Evolutionary conservation across 495 filamentous ascomycete genomes (phyloP).

Genomic region (Jackrogersella minutella): DNA sequence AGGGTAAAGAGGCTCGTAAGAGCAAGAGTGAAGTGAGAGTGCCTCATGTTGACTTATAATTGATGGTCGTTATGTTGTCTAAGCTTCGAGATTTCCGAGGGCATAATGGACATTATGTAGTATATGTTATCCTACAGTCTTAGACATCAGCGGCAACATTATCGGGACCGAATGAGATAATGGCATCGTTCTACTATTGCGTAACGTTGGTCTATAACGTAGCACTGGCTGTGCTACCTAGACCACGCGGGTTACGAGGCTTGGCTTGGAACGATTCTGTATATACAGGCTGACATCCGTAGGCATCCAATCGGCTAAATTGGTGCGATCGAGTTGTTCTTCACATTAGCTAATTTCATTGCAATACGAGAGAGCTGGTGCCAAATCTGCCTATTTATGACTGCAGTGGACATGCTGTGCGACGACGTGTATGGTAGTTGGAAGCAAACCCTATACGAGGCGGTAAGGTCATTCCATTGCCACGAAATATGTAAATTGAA

Average conservation of each 20-base stretch:
- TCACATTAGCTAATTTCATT: neutral
- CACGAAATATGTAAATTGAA: neutral
- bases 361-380: constrained; percentile 9
- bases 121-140: neutral
- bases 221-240: constrained; percentile 18
- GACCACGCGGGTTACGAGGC: constrained; percentile 1
- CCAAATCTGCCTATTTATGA: constrained; percentile 9
- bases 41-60: constrained; percentile 9
- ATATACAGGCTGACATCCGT: neutral
- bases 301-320: constrained; percentile 25
- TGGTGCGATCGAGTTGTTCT: constrained; percentile 4
- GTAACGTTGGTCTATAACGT: constrained; percentile 33
- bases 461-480: neutral
- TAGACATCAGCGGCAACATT: too few species aligned
- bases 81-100: neutral
- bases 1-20: constrained; percentile 19
- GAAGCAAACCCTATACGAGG: neutral
- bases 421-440: constrained; percentile 3
- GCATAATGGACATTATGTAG: neutral
- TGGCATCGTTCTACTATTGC: neutral
- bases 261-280: neutral
- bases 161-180: neutral
- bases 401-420: neutral
- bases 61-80: neutral
- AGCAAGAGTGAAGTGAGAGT: constrained; percentile 1